Evolutionary conservation across 345 rosid species (phyloP), one percentile per base, ranked within the genome.

Genomic region (Syzygium grande): DNA sequence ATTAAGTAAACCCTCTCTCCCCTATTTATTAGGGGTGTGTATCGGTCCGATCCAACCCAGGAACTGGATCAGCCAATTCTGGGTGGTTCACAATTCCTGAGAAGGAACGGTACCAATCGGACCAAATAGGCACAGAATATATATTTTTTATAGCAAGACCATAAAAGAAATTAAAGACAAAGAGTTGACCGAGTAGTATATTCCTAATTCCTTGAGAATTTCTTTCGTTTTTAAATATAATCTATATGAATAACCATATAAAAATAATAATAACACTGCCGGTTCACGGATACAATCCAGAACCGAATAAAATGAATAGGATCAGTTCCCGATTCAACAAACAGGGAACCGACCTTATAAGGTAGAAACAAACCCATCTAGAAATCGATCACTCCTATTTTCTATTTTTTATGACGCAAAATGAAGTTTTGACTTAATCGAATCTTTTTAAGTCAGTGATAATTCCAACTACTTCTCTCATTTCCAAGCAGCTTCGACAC

Each of bases 31-130:
- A 68, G 2, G 73, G 12, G 10, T 0, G 23, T 19, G 46, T 7
- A 34, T 19, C 2, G 1, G 6, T 68, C 3, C 41, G 0, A 4
- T 17, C 6, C 79, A 17, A 68, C 13, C 0, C 2, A 1, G 2
- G 0, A 34, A 34, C 3, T 2, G 11, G 0, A 30, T 23, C 5
- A 1, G 6, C 19, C 0, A 0, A 2, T 9, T 68, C 2, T 3
- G 1, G 12, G 46, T 2, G 25, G 12, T 68, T 68, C 7, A 9
- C 7, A 3, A 1, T 30, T 16, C 3, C 3, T 16, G 9, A 1
- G 12, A 30, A 34, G 23, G 6, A 17, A 68, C 9, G 17, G 25
- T 1, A 68, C 2, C 13, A 21, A 68, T 43, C 9, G 1, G 12
- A 16, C 6, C 21, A 0, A 34, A 8, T 8, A 17, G 23, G 41